Base-by-base conservation (phyloP, 306 rosid species). In the Cucumis sativus region DNA sequence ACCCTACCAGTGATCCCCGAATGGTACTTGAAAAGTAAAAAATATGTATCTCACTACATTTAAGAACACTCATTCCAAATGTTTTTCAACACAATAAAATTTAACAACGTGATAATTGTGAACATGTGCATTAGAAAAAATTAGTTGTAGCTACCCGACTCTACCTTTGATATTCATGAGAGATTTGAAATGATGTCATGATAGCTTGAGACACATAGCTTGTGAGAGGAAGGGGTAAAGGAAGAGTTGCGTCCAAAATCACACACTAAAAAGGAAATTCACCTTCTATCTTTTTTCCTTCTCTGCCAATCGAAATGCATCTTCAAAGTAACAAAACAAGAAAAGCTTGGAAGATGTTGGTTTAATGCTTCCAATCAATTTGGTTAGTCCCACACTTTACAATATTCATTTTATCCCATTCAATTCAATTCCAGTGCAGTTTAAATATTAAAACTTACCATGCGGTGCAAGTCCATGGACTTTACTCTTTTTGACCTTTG, bases 91-190 rank as follows among this genome's bases (percentile, higher is more conserved):
- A n/a, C 15, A 68, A n/a, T 68, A 21, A 43, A 43, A 43, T 68
- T 11, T 55, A 68, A 41, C 33, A 6, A 20, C 15, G 4, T 17
- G n/a, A 21, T 68, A 30, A 77, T 67, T 30, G 64, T 67, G 12
- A 25, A 76, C 0, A 18, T 57, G 40, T 62, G 60, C 15, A 8
- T 7, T 10, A 40, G 25, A 75, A 28, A 41, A 52, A 14, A 7
- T 40, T 18, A 45, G 61, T 74, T 65, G 61, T 78, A 70, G 75
- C 17, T 71, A 77, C 74, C 45, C 47, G 61, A 56, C 23, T 41
- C 76, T 84, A 90, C 98, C 93, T 91, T 71, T 81, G 79, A 80
- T 60, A 91, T 81, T 89, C 94, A 39, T 88, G 57, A 75, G 88
- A 88, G 60, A 89, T 88, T 70, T 84, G 88, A 86, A 90, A 90